Conservation (phyloP, 495 filamentous ascomycete genomes). For the Neurospora cerealis region DNA sequence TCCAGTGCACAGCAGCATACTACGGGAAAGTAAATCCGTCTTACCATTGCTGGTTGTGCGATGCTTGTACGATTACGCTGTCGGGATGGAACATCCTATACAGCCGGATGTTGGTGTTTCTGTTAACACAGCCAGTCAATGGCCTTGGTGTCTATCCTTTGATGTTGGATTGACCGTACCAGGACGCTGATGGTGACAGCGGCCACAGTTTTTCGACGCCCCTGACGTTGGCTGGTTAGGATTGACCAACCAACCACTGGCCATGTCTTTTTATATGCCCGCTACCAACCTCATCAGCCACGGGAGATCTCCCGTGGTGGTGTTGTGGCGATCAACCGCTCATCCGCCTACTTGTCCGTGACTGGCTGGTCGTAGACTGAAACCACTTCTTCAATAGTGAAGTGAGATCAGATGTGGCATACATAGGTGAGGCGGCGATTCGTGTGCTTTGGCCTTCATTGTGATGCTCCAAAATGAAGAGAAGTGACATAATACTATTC, state of each 20-base stretch:
- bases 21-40: background rate
- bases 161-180: background rate
- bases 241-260: background rate
- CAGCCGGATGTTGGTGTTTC: background rate
- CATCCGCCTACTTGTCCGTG: background rate
- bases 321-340: background rate
- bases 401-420: background rate
- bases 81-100: background rate
- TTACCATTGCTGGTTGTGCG: background rate
- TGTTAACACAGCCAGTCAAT: background rate
- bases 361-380: background rate
- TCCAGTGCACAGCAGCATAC: background rate
- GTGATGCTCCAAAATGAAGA: background rate
- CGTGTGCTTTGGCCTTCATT: background rate
- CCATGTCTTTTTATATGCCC: background rate
- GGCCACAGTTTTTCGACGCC: background rate
- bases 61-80: background rate
- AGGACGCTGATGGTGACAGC: background rate
- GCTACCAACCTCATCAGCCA: background rate
- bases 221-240: background rate
- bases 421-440: background rate
- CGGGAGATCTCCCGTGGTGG: background rate
- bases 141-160: background rate
- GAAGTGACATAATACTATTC: background rate
- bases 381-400: background rate